Percentiles rank a stretch among this genome's conserved stretches.
phyloP scores from a whole-genome alignment of 768 basidiomycete species.

The Panaeolus papilionaceus region DNA sequence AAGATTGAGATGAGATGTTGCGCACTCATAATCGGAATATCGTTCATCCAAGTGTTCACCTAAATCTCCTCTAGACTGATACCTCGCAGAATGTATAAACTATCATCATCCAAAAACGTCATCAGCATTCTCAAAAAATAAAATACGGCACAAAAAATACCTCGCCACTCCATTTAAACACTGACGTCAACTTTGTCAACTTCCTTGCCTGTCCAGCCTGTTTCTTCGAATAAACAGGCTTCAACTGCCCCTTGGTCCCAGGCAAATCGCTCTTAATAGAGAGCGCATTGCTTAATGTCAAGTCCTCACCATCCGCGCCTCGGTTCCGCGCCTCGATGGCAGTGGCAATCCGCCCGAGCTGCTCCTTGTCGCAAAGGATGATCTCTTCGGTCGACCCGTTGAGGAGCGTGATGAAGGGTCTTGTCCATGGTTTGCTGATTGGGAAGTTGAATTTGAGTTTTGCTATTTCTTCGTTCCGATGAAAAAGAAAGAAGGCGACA shows the following conservation, averaged over 20 bases:
- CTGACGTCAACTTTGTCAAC: constrained; percentile 90
- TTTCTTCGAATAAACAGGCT: constrained; percentile 90
- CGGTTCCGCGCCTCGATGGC: constrained; percentile 88
- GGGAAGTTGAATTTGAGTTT: constrained; percentile 85
- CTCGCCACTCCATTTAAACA: constrained; percentile 99
- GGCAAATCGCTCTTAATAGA: constrained; percentile 94
- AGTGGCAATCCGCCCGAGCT: constrained; percentile 80
- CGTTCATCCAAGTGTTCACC: constrained; percentile 93
- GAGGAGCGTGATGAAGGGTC: constrained; percentile 89
- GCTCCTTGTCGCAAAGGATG: constrained; percentile 89
- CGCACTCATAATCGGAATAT: constrained; percentile 98
- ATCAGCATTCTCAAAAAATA: constrained; percentile 3
- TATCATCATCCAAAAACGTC: constrained; percentile 30
- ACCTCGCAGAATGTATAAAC: constrained; percentile 97
- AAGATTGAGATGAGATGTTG: background rate
- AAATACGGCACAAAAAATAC: constrained; percentile 39
- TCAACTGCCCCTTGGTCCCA: constrained; percentile 97
- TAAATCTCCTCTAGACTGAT: constrained; percentile 88
- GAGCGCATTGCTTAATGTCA: constrained; percentile 84
- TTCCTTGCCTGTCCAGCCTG: constrained; percentile 71
- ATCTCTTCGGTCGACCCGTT: constrained; percentile 96
- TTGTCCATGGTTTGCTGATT: constrained; percentile 89
- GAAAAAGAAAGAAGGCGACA: constrained; percentile 8
- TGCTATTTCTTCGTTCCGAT: constrained; percentile 39
- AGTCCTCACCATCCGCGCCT: constrained; percentile 85